Evolutionary conservation across 1,284 basidiomycete species (phyloP).

Genomic region (Rhodotorula sp.): DNA sequence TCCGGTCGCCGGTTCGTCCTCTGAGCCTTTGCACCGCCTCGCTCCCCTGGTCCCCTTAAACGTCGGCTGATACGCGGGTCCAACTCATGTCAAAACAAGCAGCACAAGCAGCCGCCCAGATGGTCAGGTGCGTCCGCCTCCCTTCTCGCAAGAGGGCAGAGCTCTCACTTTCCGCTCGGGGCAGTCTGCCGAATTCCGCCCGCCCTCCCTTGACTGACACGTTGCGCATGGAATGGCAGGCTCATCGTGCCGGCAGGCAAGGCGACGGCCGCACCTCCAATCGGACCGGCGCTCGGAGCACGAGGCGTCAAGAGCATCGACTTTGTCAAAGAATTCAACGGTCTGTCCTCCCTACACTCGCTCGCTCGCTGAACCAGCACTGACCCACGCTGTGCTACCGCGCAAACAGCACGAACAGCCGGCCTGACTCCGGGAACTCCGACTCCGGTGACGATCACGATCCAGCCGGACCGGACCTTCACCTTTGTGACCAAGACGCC

Average conservation of each 20-base stretch:
- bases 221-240: conserved; percentile 48
- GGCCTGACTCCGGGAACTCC: conserved; percentile 85
- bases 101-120: conserved; percentile 53
- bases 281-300: conserved; percentile 95
- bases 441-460: conserved; percentile 83
- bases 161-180: neutral
- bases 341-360: neutral
- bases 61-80: neutral
- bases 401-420: conserved; percentile 75
- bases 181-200: neutral
- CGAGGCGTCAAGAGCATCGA: conserved; percentile 99
- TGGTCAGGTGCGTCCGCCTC: conserved; percentile 1
- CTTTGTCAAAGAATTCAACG: conserved; percentile 86
- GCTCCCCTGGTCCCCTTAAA: neutral
- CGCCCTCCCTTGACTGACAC: neutral
- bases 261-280: conserved; percentile 91
- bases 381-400: conserved; percentile 4
- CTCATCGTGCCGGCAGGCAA: conserved; percentile 90
- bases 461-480: conserved; percentile 93
- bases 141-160: neutral
- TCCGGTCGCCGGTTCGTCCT: too few species aligned
- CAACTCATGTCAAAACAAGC: conserved; percentile 60
- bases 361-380: neutral
- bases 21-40: neutral
- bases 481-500: conserved; percentile 90